Evolutionary conservation across 768 basidiomycete genomes (phyloP), one percentile per base, ranked within the genome.

Genomic region (Leucogyrophana mollusca): DNA sequence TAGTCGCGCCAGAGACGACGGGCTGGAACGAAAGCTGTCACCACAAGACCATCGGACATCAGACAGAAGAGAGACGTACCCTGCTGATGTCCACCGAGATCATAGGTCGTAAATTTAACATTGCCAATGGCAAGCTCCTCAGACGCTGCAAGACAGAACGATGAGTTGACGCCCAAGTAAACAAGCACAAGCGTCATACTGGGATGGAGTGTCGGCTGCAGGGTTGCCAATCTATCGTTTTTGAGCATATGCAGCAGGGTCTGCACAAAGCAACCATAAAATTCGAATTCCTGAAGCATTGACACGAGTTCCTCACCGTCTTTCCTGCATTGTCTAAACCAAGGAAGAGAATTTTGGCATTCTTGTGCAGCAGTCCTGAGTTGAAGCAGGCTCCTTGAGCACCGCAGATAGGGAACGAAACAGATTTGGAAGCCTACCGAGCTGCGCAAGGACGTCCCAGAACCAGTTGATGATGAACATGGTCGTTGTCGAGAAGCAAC

Each of bases 1-100:
- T 98, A 99, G 70, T 99, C 94, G 48, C 94, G 85, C 96, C 96
- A 99, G 65, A 98, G 86, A 56, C 96, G 91, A 56, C 96, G 94
- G 44, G 96, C 96, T 83, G 21, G 20, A 34, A 34, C 23, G 30
- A 22, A 45, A 34, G 30, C 45, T 10, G 3, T 34, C 3, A 22
- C 34, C 32, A 43, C 21, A n/a, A 40, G 18, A n/a, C n/a, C n/a
- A 40, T 20, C 8, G 24, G 3, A 7, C 37, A 43, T 37, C 9
- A 49, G 21, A 25, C 36, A 42, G 35, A 33, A 36, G 24, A 49
- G 44, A 43, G 23, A 61, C 74, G 49, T 45, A 92, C 94, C 94
- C 67, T 97, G 95, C 66, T 88, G 85, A 73, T 98, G 96, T 64
- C 96, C 96, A 60, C 96, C 96, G 43, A 99, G 77, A 68, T 99